Evolutionary conservation across 2,329 filamentous ascomycete genomes (phyloP), one percentile per base, ranked within the genome.

Genomic region (Fonsecaea monophora): DNA sequence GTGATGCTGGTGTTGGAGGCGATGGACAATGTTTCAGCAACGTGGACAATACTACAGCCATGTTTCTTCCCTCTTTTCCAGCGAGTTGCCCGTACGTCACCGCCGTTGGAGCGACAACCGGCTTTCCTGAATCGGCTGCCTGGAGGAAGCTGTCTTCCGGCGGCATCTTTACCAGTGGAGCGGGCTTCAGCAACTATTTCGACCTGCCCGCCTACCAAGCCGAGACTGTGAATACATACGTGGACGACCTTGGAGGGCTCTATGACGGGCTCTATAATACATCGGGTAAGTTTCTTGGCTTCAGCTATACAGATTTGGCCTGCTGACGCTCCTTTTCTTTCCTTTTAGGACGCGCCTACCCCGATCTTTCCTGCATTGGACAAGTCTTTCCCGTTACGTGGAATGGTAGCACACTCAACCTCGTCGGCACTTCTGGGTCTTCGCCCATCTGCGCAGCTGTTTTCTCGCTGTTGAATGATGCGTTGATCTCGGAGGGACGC

Each of bases 31-130:
- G 86, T 74, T 76, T 82, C 62, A 82, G 80, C 60, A 88, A 87
- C 72, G 84, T 86, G 64, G 85, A 85, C 45, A 83, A 81, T 60
- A 82, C 83, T 57, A 81, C 78, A 2, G 82, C 82, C 8, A 80
- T 77, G 42, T 87, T 88, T 71, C 75, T 84, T 15, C 83, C 86
- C n/a, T 80, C 75, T 2, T 89, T 87, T 74, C 86, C 86, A 0
- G 82, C 82, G 1, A 80, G 81, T 0, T 88, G 88, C 72, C 88
- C 88, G 0, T 90, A 86, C 69, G 83, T 90, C 56, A 90, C 88
- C 0, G 75, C 83, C 0, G 86, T 90, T 1, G 88, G 88, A 1
- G 87, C 0, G 78, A 81, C 70, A 75, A 78, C 50, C 79, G 79
- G 53, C 73, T 74, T 81, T 67, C 87, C 87, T 1, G 89, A 89